These are phyloP conservation scores for Sporothrix sp. DNA, from an alignment of 2,329 filamentous ascomycete species.

Conservation along the genomic window DNA sequence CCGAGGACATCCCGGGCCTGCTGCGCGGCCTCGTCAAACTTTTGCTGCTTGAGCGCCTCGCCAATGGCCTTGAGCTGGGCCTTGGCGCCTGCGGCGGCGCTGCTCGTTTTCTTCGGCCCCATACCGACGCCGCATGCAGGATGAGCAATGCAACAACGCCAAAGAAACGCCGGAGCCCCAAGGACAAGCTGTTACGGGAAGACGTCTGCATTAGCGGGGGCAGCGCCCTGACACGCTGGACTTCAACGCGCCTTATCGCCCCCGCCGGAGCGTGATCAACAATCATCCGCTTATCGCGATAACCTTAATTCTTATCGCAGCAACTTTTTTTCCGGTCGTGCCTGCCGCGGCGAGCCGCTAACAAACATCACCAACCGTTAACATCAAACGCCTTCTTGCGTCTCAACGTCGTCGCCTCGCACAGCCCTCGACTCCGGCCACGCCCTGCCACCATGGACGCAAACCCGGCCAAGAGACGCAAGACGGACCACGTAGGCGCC, in stretches of 20 bases:
- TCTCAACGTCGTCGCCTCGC: too few relatives aligned
- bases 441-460: conserved; percentile 22
- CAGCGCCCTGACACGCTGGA: background rate
- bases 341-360: background rate
- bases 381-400: too few relatives aligned
- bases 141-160: background rate
- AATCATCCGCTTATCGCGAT: conserved; percentile 10
- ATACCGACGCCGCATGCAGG: background rate
- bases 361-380: conserved; percentile 10
- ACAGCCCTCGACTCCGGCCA: background rate
- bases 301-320: conserved; percentile 1
- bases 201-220: conserved; percentile 6
- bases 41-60: conserved; percentile 64
- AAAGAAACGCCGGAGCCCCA: background rate
- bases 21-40: conserved; percentile 65
- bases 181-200: too few relatives aligned
- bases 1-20: conserved; percentile 61
- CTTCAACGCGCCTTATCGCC: conserved; percentile 6
- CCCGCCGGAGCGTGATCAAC: conserved; percentile 15
- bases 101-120: conserved; percentile 17
- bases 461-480: conserved; percentile 26
- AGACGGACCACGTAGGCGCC: conserved; percentile 23
- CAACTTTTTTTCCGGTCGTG: background rate
- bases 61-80: conserved; percentile 72
- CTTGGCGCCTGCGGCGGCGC: conserved; percentile 49